Evolutionary conservation across 768 basidiomycete species (phyloP).

Genomic region (Lactarius sanguifluus): DNA sequence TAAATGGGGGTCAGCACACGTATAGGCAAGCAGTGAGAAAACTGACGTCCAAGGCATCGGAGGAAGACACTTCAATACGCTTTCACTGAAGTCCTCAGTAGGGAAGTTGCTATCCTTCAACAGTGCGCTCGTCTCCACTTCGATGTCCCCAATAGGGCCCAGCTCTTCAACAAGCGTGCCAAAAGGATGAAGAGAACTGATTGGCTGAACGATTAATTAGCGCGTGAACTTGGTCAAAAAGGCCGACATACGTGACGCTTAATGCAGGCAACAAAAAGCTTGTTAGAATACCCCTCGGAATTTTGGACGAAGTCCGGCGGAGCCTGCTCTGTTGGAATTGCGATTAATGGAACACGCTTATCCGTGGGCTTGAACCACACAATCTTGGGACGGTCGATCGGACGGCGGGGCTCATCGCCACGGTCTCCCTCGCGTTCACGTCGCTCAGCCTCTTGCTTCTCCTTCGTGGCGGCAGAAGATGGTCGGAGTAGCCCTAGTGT

Average conservation of each 20-base stretch:
- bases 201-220: slow-evolving; percentile 52
- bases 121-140: slow-evolving; percentile 96
- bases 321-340: slow-evolving; percentile 98
- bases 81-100: slow-evolving; percentile 94
- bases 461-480: slow-evolving; percentile 95
- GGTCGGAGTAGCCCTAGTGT: slow-evolving; percentile 93
- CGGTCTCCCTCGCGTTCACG: slow-evolving; percentile 95
- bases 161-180: slow-evolving; percentile 97
- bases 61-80: slow-evolving; percentile 92
- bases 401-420: slow-evolving; percentile 78
- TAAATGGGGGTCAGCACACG: slow-evolving; percentile 26
- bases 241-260: slow-evolving; percentile 82
- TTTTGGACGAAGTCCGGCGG: slow-evolving; percentile 95
- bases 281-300: slow-evolving; percentile 86
- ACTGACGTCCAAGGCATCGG: slow-evolving; percentile 92
- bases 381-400: slow-evolving; percentile 93
- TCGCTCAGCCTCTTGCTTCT: slow-evolving; percentile 97
- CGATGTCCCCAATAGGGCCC: slow-evolving; percentile 96
- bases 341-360: slow-evolving; percentile 97
- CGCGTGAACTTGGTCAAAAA: slow-evolving; percentile 26
- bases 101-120: slow-evolving; percentile 99
- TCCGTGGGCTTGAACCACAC: slow-evolving; percentile 99
- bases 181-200: slow-evolving; percentile 97
- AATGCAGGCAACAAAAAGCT: slow-evolving; percentile 95
- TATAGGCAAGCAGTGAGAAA: not conserved